phyloP scores from a whole-genome alignment of 768 basidiomycete genomes.

The Lactarius indigo region DNA sequence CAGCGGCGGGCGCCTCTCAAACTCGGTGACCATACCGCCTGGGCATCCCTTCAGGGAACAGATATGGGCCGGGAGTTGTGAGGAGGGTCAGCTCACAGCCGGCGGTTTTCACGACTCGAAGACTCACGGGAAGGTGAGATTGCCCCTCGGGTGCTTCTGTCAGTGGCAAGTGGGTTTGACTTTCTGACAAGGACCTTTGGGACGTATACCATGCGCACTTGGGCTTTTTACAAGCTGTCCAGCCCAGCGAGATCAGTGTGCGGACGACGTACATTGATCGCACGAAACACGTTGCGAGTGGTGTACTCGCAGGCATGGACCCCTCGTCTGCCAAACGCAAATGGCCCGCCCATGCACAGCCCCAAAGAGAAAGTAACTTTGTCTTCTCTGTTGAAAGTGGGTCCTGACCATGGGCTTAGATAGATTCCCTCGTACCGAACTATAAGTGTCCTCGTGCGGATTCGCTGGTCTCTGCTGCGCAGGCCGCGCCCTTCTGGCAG shows the following conservation, averaged over 20 bases:
- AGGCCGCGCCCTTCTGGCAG: conserved; percentile 43
- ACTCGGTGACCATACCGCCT: conserved; percentile 36
- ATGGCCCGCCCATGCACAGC: conserved; percentile 42
- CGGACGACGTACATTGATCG: conserved; percentile 35
- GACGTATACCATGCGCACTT: conserved; percentile 38
- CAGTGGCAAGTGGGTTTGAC: not conserved
- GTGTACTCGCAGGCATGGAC: conserved; percentile 44
- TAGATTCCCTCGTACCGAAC: conserved; percentile 42
- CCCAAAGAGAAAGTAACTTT: conserved; percentile 34
- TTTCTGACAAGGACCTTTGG: conserved; percentile 40
- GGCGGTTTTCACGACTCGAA: conserved; percentile 42
- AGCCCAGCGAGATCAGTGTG: conserved; percentile 37
- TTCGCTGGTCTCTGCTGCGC: conserved; percentile 29
- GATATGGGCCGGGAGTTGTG: conserved; percentile 47
- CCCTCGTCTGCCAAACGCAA: conserved; percentile 29
- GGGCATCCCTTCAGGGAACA: conserved; percentile 41
- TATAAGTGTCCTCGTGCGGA: conserved; percentile 43
- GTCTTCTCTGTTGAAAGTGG: not conserved
- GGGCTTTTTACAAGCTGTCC: conserved; percentile 34
- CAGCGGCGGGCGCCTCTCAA: conserved; percentile 36
- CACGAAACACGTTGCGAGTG: conserved; percentile 46
- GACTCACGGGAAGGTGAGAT: conserved; percentile 38
- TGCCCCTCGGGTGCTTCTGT: not conserved
- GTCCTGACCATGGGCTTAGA: conserved; percentile 30
- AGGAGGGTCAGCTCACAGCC: conserved; percentile 43